A percentile compares a stretch with the other conserved stretches of the same genome.
These are phyloP conservation scores for Didymellaceae sp. DNA, from an alignment of 2,329 filamentous ascomycete genomes.

Conservation along the genomic window DNA sequence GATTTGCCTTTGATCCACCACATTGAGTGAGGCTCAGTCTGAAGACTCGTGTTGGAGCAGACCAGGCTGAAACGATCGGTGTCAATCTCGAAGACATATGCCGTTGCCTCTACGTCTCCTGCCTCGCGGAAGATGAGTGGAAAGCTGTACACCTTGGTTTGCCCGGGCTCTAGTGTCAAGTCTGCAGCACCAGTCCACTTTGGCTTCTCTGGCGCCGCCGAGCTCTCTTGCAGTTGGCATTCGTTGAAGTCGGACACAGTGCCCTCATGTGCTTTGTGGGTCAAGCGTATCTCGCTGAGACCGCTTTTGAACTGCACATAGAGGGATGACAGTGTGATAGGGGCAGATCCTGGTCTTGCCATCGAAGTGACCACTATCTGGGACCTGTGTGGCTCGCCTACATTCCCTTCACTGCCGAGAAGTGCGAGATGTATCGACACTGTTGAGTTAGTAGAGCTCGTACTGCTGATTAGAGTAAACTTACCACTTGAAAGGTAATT, in stretches of 20 bases:
- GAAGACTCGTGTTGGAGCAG: slow-evolving; percentile 63
- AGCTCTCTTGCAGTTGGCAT: slow-evolving; percentile 37
- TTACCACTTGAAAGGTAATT: slow-evolving; percentile 59
- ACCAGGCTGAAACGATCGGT: slow-evolving; percentile 71
- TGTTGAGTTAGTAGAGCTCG: slow-evolving; percentile 31
- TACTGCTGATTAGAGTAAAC: slow-evolving; percentile 37
- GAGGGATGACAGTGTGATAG: slow-evolving; percentile 57
- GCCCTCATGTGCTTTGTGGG: slow-evolving; percentile 29
- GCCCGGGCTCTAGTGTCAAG: slow-evolving; percentile 70
- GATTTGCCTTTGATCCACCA: slow-evolving; percentile 45
- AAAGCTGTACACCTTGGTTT: slow-evolving; percentile 74
- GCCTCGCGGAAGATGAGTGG: slow-evolving; percentile 78
- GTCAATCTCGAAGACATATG: slow-evolving; percentile 68
- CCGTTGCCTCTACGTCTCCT: slow-evolving; percentile 73
- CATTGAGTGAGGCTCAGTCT: slow-evolving; percentile 27
- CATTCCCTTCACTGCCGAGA: slow-evolving; percentile 61
- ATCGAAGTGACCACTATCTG: slow-evolving; percentile 61
- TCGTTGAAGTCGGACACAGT: slow-evolving; percentile 28
- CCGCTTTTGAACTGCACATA: slow-evolving; percentile 61
- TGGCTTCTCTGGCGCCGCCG: slow-evolving; percentile 34
- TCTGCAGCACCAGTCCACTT: slow-evolving; percentile 65
- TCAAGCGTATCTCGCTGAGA: slow-evolving; percentile 41
- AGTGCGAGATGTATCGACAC: slow-evolving; percentile 62
- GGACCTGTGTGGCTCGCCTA: slow-evolving; percentile 63
- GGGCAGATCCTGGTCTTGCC: slow-evolving; percentile 53